A percentile compares a stretch with the other conserved stretches of the same genome.
These are phyloP conservation scores for Petunia axillaris DNA, from an alignment of 257 asterid species.

Conservation along the genomic window DNA sequence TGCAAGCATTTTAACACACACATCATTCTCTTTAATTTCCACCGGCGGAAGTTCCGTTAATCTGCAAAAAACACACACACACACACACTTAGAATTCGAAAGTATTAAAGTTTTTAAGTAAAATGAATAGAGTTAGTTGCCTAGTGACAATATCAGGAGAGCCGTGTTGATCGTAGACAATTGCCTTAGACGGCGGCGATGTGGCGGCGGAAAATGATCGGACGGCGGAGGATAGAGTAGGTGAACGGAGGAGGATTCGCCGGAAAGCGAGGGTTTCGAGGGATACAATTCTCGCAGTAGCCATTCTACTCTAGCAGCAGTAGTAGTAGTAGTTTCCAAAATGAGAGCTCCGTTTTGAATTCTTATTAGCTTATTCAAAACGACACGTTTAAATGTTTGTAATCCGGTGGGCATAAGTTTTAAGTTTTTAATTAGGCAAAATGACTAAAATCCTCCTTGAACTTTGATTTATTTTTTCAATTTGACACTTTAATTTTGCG, in stretches of 20 bases:
- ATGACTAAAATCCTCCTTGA: no score
- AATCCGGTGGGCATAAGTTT: no score
- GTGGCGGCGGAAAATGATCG: constrained; percentile 60
- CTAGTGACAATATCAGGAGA: constrained; percentile 75
- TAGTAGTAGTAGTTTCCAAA: background rate
- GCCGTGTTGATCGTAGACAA: constrained; percentile 86
- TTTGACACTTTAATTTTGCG: no score
- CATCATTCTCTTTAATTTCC: constrained; percentile 74
- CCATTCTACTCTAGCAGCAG: constrained; percentile 37
- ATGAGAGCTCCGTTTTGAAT: background rate
- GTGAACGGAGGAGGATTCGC: constrained; percentile 31
- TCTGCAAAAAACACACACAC: constrained; percentile 38
- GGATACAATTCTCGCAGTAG: constrained; percentile 41
- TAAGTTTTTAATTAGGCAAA: background rate
- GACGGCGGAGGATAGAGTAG: constrained; percentile 24
- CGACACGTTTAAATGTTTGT: background rate
- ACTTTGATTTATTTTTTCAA: no score
- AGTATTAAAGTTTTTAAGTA: background rate
- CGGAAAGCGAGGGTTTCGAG: constrained; percentile 36
- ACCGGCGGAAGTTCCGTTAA: constrained; percentile 68
- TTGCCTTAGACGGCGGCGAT: constrained; percentile 90
- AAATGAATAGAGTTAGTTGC: constrained; percentile 13
- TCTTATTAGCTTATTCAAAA: no score
- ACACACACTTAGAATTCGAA: background rate
- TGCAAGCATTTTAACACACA: constrained; percentile 94